phyloP scores from a whole-genome alignment of 2,329 filamentous ascomycete genomes.

The Plectosphaerella cucumerina region DNA sequence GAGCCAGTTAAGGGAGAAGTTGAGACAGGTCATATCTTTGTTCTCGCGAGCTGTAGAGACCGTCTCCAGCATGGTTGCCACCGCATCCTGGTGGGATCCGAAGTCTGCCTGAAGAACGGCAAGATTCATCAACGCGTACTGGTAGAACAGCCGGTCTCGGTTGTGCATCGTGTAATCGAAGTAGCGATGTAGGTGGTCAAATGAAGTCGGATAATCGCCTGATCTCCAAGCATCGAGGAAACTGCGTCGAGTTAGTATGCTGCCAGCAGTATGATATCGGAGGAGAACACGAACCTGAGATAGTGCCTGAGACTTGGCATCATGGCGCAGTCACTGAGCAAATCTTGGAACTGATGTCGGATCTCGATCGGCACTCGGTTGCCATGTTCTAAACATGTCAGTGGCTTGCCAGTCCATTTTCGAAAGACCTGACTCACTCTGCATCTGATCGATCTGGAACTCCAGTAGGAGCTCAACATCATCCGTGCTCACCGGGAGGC shows the following conservation, averaged over 20 bases:
- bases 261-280: not conserved
- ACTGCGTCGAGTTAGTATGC: constrained; percentile 33
- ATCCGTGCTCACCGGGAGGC: constrained; percentile 62
- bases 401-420: constrained; percentile 3
- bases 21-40: constrained; percentile 85
- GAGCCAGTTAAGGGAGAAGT: constrained; percentile 93
- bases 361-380: constrained; percentile 73
- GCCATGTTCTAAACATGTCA: constrained; percentile 56
- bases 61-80: constrained; percentile 92
- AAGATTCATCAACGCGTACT: constrained; percentile 90
- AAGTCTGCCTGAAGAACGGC: constrained; percentile 94
- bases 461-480: constrained; percentile 79
- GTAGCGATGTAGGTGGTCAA: constrained; percentile 88
- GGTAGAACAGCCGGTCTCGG: constrained; percentile 79
- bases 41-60: constrained; percentile 94
- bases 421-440: constrained; percentile 52
- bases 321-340: constrained; percentile 64
- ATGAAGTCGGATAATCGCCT: constrained; percentile 84
- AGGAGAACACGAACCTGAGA: constrained; percentile 48
- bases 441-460: constrained; percentile 84
- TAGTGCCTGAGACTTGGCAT: constrained; percentile 74
- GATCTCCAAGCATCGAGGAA: constrained; percentile 91
- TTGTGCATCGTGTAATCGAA: constrained; percentile 95
- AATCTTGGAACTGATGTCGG: constrained; percentile 62
- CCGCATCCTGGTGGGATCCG: constrained; percentile 81